Evolutionary conservation across 495 filamentous ascomycete genomes (phyloP).

Genomic region (Penicillium bialowiezense): DNA sequence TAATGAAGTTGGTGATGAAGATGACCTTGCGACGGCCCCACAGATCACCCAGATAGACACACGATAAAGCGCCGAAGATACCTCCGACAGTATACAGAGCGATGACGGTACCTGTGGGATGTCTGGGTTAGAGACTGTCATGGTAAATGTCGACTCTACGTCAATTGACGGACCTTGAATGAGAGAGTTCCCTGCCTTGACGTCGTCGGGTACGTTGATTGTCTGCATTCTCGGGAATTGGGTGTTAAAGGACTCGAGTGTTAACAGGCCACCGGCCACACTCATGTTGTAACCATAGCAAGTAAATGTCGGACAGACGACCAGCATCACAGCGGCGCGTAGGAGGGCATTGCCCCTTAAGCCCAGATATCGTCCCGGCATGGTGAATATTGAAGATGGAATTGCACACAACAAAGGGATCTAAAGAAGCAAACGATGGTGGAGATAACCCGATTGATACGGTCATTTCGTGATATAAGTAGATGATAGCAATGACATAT

Average conservation of each 20-base stretch:
- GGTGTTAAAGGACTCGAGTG: constrained; percentile 36
- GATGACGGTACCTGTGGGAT: constrained; percentile 25
- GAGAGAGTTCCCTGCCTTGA: constrained; percentile 32
- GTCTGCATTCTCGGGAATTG: constrained; percentile 55
- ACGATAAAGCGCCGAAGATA: constrained; percentile 30
- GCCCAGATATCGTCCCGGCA: constrained; percentile 30
- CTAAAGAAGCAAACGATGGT: not conserved
- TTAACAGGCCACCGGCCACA: constrained; percentile 41
- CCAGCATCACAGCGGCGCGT: constrained; percentile 32
- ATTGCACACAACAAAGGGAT: constrained; percentile 8
- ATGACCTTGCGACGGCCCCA: constrained; percentile 30
- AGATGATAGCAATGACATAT: not conserved
- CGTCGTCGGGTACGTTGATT: constrained; percentile 33
- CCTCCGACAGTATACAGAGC: constrained; percentile 32
- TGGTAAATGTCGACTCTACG: too few relatives aligned
- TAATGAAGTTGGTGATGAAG: constrained; percentile 24
- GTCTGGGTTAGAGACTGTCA: not conserved
- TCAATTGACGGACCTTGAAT: constrained; percentile 35
- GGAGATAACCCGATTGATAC: not conserved
- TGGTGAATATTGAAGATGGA: constrained; percentile 1
- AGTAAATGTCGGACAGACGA: constrained; percentile 46
- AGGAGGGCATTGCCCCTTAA: constrained; percentile 34
- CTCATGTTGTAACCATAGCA: constrained; percentile 54
- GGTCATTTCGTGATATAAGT: not conserved
- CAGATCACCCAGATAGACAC: constrained; percentile 28